phyloP scores from a whole-genome alignment of 352 stramenopile species.

The Pythium insidiosum region DNA sequence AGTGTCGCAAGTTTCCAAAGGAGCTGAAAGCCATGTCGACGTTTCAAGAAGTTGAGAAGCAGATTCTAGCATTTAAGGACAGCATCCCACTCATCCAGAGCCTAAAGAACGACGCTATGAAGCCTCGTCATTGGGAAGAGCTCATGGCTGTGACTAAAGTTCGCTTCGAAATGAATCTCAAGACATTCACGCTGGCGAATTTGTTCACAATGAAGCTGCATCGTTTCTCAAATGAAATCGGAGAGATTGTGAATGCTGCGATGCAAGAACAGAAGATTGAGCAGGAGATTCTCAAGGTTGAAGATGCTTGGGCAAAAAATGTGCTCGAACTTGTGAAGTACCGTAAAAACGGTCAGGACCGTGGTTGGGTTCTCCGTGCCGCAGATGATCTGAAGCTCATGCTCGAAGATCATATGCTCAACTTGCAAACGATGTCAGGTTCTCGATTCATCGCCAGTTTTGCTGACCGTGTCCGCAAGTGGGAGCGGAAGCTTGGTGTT shows the following conservation, averaged over 20 bases:
- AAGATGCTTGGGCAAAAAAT: conserved; percentile 87
- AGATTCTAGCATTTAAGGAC: conserved; percentile 91
- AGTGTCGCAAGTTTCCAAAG: conserved; percentile 87
- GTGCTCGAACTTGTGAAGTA: conserved; percentile 90
- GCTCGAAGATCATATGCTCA: conserved; percentile 86
- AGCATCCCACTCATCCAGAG: conserved; percentile 91
- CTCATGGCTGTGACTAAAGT: conserved; percentile 87
- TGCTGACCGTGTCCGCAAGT: conserved; percentile 84
- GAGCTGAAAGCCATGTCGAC: conserved; percentile 87
- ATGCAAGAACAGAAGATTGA: conserved; percentile 95
- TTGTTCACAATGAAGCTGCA: conserved; percentile 92
- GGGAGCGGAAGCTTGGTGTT: conserved; percentile 86
- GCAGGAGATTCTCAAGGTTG: conserved; percentile 89
- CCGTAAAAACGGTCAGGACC: conserved; percentile 86
- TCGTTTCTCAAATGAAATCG: conserved; percentile 85
- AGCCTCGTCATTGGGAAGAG: conserved; percentile 87
- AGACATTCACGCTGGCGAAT: conserved; percentile 89
- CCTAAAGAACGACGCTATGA: conserved; percentile 93
- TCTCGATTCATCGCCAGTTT: conserved; percentile 90
- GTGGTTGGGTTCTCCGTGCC: conserved; percentile 75
- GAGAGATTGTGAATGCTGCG: conserved; percentile 89
- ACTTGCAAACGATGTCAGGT: conserved; percentile 86
- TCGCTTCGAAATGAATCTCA: conserved; percentile 90
- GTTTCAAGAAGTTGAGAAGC: conserved; percentile 88
- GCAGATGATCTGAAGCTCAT: conserved; percentile 79